Evolutionary conservation across 345 rosid genomes (phyloP), one percentile per base, ranked within the genome.

Genomic region (Aethionema arabicum): DNA sequence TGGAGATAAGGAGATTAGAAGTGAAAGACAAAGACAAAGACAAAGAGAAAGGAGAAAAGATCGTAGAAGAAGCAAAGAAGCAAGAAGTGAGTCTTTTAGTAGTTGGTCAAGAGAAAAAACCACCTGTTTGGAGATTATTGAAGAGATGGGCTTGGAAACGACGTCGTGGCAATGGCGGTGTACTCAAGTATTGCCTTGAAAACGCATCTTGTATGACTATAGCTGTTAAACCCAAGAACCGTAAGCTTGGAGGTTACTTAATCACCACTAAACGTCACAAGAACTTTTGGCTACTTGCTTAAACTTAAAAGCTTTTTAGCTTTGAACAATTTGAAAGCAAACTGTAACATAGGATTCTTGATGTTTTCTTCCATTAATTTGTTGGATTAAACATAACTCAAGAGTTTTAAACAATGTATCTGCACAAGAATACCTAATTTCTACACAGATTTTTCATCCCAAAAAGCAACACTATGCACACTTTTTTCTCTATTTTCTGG

Each of bases 231-330:
- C 84, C 86, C 50, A 89, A 89, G 79, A 84, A 83, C 72, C 83
- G 74, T 49, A 79, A 78, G 51, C 82, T 77, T 12, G 98, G 96
- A 0, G 95, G 96, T 44, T 89, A 89, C 80, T 78, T 83, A 77
- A 92, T 92, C 68, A 92, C 98, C 65, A 92, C 91, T 29, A 89
- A 89, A 60, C 81, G 95, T 49, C 98, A 86, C 76, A 89, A 81
- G 40, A 86, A 85, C 6, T 92, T 92, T 66, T 92, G 98, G 98
- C 96, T 86, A 44, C 74, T 89, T 45, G 98, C 98, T 75, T 92
- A 71, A 50, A 35, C 38, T 35, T 42, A 56, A 12, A n/a, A 11
- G n/a, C n/a, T n/a, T n/a, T n/a, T n/a, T n/a, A n/a, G n/a, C 27
- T 21, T 21, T 21, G 27, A 21, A 21, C 27, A 21, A 21, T 21